Evolutionary conservation across 2,329 filamentous ascomycete species (phyloP), one percentile per base, ranked within the genome.

Genomic region (Fusarium oligoseptatum): DNA sequence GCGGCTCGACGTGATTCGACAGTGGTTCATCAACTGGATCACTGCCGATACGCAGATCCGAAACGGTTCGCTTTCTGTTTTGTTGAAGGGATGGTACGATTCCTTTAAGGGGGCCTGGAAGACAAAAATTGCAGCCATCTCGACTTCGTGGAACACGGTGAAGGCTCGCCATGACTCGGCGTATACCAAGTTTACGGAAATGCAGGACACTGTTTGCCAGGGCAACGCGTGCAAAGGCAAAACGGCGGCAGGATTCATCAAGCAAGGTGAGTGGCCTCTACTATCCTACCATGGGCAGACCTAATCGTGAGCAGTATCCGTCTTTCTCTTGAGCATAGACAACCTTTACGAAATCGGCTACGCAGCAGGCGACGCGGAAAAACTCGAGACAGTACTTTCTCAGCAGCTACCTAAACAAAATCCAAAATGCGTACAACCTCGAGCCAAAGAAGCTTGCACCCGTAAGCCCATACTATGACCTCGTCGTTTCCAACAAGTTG

Each of bases 1-100:
- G 0, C 11, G 65, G n/a, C 27, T 60, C 4, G 27, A 67, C 3
- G 8, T 10, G 7, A 50, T 73, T 27, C 1, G 45, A 9, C 32
- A 64, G 2, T 73, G 71, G 71, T 73, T 73, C 32, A 11, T 55
- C 8, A 39, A 73, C 14, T 73, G 71, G 70, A 73, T 73, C 24
- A 37, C 61, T 3, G 20, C 24, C 9, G 62, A 58, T 7, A 58
- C 39, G 1, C 62, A 73, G 11, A 68, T 73, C 24, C 62, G 34
- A n/a, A 63, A 61, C 4, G 70, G 73, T n/a, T 48, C 64, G 11
- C 65, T 75, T 37, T 41, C 64, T 2, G 48, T 1, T 5, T 64
- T 68, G 64, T 22, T 75, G 3, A 37, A 63, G 2, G 70, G 62
- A 6, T 75, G 73, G 73, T 10, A 66, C 15, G 60, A 64, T 22